phyloP scores from a whole-genome alignment of 352 stramenopile species.

The Globisporangium sylvaticum region DNA sequence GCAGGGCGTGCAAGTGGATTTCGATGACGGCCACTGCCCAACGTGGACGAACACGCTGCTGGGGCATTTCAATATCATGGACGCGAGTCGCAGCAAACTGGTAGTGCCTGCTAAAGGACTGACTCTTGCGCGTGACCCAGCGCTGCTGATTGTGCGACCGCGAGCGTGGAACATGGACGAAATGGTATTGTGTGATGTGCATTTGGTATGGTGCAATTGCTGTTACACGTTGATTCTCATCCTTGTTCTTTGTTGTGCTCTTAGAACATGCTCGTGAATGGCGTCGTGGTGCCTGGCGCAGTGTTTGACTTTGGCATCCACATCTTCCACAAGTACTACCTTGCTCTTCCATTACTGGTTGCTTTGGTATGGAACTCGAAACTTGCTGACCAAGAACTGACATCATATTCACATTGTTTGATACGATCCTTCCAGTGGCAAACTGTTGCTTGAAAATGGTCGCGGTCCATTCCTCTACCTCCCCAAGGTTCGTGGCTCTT shows the following conservation, averaged over 20 bases:
- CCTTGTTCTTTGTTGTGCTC: neutral
- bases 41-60: slow-evolving; percentile 92
- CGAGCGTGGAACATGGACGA: slow-evolving; percentile 96
- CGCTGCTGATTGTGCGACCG: slow-evolving; percentile 90
- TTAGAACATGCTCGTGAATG: slow-evolving; percentile 89
- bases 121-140: slow-evolving; percentile 31
- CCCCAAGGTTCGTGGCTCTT: slow-evolving; percentile 61
- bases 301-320: slow-evolving; percentile 95
- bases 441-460: slow-evolving; percentile 65
- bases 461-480: slow-evolving; percentile 93
- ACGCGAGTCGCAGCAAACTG: slow-evolving; percentile 78
- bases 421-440: slow-evolving; percentile 34
- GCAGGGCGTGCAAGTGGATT: slow-evolving; percentile 71
- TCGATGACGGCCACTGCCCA: slow-evolving; percentile 80
- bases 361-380: neutral
- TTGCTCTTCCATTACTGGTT: neutral
- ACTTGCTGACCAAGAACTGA: neutral
- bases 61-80: slow-evolving; percentile 90
- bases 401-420: neutral
- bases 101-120: slow-evolving; percentile 19
- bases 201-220: neutral
- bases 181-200: slow-evolving; percentile 36
- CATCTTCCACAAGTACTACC: slow-evolving; percentile 91
- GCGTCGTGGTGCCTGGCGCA: slow-evolving; percentile 78
- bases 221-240: neutral